Evolutionary conservation across 2,329 filamentous ascomycete species (phyloP).

Genomic region (Simplicillium sp.): DNA sequence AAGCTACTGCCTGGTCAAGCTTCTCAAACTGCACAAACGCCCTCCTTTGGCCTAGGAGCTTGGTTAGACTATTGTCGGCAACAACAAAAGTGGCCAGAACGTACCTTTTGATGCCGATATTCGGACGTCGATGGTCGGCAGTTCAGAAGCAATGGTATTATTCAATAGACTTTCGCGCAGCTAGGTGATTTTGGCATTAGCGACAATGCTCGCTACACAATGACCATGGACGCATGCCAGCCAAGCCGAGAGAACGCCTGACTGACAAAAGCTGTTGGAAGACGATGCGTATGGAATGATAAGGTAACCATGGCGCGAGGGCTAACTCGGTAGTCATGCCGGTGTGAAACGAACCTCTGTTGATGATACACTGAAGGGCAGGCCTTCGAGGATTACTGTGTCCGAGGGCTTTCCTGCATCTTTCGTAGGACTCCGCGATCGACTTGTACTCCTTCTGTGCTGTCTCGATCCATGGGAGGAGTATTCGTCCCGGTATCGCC

Average conservation of each 20-base stretch:
- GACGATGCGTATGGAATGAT: too few species aligned
- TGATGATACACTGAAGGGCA: constrained; percentile 38
- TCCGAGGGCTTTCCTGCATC: constrained; percentile 34
- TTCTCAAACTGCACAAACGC: constrained; percentile 33
- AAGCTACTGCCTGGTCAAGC: constrained; percentile 27
- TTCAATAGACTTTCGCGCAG: constrained; percentile 25
- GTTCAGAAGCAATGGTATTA: constrained; percentile 24
- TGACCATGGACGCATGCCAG: constrained; percentile 7
- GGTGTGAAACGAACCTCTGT: constrained; percentile 36
- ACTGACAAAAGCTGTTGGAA: too few species aligned
- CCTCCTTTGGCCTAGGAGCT: constrained; percentile 23
- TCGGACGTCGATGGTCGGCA: constrained; percentile 27
- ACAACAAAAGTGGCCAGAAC: background rate
- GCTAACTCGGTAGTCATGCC: too few species aligned
- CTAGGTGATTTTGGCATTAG: constrained; percentile 10
- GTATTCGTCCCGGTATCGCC: constrained; percentile 9
- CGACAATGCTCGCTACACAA: too few species aligned
- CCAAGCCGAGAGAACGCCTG: constrained; percentile 9
- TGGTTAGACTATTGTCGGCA: constrained; percentile 8
- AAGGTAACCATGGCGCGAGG: too few species aligned
- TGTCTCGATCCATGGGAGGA: constrained; percentile 3
- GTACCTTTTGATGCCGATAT: constrained; percentile 24
- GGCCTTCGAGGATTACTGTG: constrained; percentile 45
- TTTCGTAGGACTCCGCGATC: constrained; percentile 23
- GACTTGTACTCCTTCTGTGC: constrained; percentile 13